Conservation (phyloP, 768 basidiomycete genomes). For the Trametes coccinea region DNA sequence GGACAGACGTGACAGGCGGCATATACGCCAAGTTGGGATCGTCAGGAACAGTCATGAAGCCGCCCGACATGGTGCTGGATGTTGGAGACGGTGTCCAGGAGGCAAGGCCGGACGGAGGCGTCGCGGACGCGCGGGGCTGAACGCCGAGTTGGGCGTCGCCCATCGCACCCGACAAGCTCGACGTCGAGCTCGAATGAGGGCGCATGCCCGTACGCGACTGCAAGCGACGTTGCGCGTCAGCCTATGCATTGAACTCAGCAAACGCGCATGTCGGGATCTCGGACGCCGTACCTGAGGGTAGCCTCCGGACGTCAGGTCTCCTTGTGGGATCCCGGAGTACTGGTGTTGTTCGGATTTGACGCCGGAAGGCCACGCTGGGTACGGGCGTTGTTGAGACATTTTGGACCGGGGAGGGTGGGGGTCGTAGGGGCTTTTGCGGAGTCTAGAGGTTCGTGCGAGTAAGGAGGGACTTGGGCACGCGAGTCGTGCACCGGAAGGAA, state of each 20-base stretch:
- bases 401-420: constrained; percentile 5
- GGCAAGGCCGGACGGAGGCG: constrained; percentile 30
- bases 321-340: constrained; percentile 14
- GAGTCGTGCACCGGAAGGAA: constrained; percentile 7
- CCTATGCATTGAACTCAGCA: background rate
- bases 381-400: constrained; percentile 23
- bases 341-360: constrained; percentile 17
- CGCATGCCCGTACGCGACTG: constrained; percentile 17
- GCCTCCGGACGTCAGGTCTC: constrained; percentile 1
- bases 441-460: background rate
- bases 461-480: constrained; percentile 15
- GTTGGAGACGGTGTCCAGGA: constrained; percentile 28
- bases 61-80: constrained; percentile 13
- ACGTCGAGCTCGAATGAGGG: constrained; percentile 32
- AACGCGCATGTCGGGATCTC: background rate
- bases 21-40: constrained; percentile 22
- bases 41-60: constrained; percentile 13
- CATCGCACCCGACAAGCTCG: constrained; percentile 63
- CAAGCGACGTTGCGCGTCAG: constrained; percentile 13
- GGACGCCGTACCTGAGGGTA: constrained; percentile 10
- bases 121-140: constrained; percentile 26
- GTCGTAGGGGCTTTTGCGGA: constrained; percentile 10
- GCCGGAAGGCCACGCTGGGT: constrained; percentile 22
- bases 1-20: constrained; percentile 14
- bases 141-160: constrained; percentile 47